Evolutionary conservation across 2,329 filamentous ascomycete genomes (phyloP).

Genomic region (Dendryphion nanum): DNA sequence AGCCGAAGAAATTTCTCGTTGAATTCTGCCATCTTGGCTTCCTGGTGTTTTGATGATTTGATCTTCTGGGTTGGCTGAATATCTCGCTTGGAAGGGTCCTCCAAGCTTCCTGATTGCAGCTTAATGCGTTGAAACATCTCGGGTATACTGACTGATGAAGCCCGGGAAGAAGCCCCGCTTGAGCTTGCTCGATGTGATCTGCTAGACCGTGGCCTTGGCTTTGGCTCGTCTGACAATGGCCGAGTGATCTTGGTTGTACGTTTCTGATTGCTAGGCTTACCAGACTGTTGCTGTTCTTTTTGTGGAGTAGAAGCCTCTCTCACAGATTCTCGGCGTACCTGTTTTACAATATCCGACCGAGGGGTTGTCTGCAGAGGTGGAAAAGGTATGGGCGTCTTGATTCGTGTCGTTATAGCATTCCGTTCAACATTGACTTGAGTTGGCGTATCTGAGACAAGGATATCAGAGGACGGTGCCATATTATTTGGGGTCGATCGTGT

Average conservation of each 20-base stretch:
- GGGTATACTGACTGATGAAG: slow-evolving; percentile 1
- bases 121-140: slow-evolving; percentile 9
- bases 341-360: no score
- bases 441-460: no score
- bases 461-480: no score
- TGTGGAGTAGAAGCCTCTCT: background rate
- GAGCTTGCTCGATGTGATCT: background rate
- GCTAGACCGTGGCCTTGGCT: slow-evolving; percentile 8
- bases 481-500: no score
- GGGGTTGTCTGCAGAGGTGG: background rate
- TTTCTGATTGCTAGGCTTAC: background rate
- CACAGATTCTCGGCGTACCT: no score
- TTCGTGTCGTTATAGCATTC: no score
- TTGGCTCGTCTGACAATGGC: slow-evolving; percentile 15
- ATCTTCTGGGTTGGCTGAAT: no score
- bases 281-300: background rate
- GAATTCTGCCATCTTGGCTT: slow-evolving; percentile 18
- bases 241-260: slow-evolving; percentile 7
- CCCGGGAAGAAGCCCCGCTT: slow-evolving; percentile 1
- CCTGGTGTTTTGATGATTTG: slow-evolving; percentile 17
- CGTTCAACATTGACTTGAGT: no score
- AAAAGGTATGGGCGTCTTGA: slow-evolving; percentile 7
- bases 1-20: slow-evolving; percentile 9
- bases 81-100: no score
- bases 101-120: no score